Conservation (phyloP, 768 basidiomycete genomes). For the Suillus ampliporus region DNA sequence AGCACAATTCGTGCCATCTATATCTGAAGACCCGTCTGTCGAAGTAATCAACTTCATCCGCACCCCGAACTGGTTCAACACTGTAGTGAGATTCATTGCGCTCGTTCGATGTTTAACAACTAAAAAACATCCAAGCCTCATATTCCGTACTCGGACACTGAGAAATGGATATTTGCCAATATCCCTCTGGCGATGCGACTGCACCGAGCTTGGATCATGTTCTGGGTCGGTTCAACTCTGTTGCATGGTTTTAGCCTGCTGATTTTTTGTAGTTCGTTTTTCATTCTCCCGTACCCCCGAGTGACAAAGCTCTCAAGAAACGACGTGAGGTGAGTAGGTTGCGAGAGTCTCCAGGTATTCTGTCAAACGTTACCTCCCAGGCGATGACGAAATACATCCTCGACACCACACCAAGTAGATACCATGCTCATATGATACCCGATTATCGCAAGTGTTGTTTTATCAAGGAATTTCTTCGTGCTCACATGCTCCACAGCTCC, state of each 20-base stretch:
- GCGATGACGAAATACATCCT: slow-evolving; percentile 51
- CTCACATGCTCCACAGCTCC: slow-evolving; percentile 43
- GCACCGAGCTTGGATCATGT: slow-evolving; percentile 58
- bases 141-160: slow-evolving; percentile 44
- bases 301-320: slow-evolving; percentile 14
- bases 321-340: slow-evolving; percentile 16
- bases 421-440: slow-evolving; percentile 55
- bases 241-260: background rate
- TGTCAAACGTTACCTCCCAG: slow-evolving; percentile 32
- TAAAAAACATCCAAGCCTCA: slow-evolving; percentile 42
- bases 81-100: slow-evolving; percentile 47
- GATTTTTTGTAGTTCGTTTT: slow-evolving; percentile 22
- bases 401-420: slow-evolving; percentile 52
- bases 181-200: slow-evolving; percentile 55
- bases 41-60: slow-evolving; percentile 61
- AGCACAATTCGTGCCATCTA: slow-evolving; percentile 63
- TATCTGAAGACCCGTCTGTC: slow-evolving; percentile 55
- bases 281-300: slow-evolving; percentile 19
- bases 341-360: background rate
- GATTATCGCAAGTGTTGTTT: slow-evolving; percentile 49
- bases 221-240: slow-evolving; percentile 41
- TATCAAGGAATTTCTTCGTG: background rate
- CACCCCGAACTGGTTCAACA: slow-evolving; percentile 65
- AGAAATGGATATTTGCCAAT: slow-evolving; percentile 59
- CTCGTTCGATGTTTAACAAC: background rate